Conservation (phyloP, 805 yeast species). For the Saccharomycopsis microspora region DNA sequence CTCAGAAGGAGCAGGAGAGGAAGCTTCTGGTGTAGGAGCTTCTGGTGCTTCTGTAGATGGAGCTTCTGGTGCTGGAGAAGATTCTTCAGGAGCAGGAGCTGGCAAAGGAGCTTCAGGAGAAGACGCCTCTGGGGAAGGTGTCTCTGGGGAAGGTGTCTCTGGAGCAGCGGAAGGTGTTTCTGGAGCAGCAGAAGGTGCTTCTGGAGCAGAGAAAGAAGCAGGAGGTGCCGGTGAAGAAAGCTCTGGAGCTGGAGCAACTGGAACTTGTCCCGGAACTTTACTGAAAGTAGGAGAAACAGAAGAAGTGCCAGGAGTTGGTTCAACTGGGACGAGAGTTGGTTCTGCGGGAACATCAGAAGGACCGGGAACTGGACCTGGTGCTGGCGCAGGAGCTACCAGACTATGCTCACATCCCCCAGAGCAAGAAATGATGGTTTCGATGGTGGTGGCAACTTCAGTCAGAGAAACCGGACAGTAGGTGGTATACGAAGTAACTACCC, state of each 20-base stretch:
- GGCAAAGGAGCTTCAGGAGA: too few relatives aligned
- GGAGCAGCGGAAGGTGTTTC: neutral
- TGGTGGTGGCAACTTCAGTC: neutral
- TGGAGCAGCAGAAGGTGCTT: slow-evolving; percentile 3
- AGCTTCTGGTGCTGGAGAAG: too few relatives aligned
- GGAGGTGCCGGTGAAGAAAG: slow-evolving; percentile 1
- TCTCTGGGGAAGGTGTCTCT: neutral
- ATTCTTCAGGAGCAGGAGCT: too few relatives aligned
- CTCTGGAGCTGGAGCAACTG: neutral
- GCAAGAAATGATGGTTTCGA: slow-evolving; percentile 2
- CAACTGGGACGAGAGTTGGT: slow-evolving; percentile 4
- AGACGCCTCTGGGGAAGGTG: too few relatives aligned
- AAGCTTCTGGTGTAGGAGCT: neutral
- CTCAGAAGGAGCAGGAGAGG: neutral
- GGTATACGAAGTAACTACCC: slow-evolving; percentile 8
- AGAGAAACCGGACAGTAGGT: slow-evolving; percentile 5
- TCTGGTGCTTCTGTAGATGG: too few relatives aligned
- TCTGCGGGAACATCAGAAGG: neutral
- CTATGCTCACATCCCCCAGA: slow-evolving; percentile 3
- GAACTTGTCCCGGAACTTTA: neutral
- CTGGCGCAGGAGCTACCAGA: neutral
- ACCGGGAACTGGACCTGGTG: neutral
- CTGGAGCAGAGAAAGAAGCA: neutral
- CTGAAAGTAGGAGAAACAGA: neutral
- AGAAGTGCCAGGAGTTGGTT: neutral